Base-by-base conservation (phyloP, 2,329 filamentous ascomycete species). In the Botrytis elliptica region DNA sequence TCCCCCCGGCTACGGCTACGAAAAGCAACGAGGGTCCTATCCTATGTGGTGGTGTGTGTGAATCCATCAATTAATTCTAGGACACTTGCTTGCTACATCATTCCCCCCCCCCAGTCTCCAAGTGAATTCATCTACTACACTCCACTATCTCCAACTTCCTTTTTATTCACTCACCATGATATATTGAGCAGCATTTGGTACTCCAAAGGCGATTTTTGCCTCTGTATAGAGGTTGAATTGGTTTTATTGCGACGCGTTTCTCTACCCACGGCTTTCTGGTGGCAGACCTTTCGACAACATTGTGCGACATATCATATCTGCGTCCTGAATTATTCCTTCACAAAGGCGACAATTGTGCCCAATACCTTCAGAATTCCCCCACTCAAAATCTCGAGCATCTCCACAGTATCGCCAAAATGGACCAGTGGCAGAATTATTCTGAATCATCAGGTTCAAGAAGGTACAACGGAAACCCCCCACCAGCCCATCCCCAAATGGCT, bases 371-470 rank as follows among this genome's bases (percentile, higher is more conserved):
- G 6, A 22, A 29, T 44, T 60, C 71, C 71, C 71, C 73, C 57
- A 78, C 75, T 77, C 78, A 77, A 79, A 75, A 76, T 73, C 76
- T 74, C 63, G 68, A 70, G 42, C 38, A 70, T 72, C 63, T 60
- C 67, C 67, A 71, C 64, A 73, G 74, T 75, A 71, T 79, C 79
- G 81, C 78, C 79, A 74, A 49, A 44, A 88, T 89, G 87, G 87
- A 88, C 84, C 85, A 91, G 85, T 92, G 90, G 90, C 89, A 90
- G 84, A 83, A 87, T 76, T 93, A 93, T 83, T 84, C 88, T 82
- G 90, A 92, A 83, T 85, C 90, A 82, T 83, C 87, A 80, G 87
- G 86, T 81, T 87, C 90, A 80, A 87, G 88, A 84, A 88, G 91
- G 84, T 91, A 90, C 82, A 90, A 89, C 83, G 86, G 86, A 82